Base-by-base conservation (phyloP, 768 basidiomycete species). In the Psilocybe subaeruginosa region DNA sequence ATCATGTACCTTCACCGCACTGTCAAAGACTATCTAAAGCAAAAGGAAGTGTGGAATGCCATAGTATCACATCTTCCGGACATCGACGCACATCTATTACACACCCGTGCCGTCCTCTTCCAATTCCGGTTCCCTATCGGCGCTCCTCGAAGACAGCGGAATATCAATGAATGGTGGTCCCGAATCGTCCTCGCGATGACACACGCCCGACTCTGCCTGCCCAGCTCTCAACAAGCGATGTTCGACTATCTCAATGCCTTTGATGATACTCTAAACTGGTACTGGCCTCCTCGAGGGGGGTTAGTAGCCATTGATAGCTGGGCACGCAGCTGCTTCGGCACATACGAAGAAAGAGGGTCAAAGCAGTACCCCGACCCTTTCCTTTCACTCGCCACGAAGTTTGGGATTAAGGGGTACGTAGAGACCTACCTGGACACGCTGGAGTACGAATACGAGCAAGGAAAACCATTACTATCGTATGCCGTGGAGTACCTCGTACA, bases 191-290 rank as follows among this genome's bases (percentile, higher is more conserved):
- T 62, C 5, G 43, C 56, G 3, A 57, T 62, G 60, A 62, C 60
- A 3, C 60, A 62, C 46, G 60, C 60, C 2, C 60, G 60, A 14
- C 37, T 29, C 31, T 45, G 49, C 23, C 33, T 43, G 2, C 39
- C 55, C 27, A 4, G 5, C n/a, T 57, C 60, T 2, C 56, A 57
- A 17, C 37, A 52, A 39, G 48, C 23, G 14, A 45, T 62, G 6
- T 62, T 62, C 31, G 60, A 62, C 29, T 43, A 56, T 41, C 60
- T 62, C 49, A 62, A 62, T 14, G 37, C 48, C 29, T 56, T 56
- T n/a, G 60, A 62, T 29, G 60, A 62, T n/a, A 62, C 60, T 6
- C 50, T 62, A 1, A 62, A 62, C 30, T 62, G 60, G 60, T 62
- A 62, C 33, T 62, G 54, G 49, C 60, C 60, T 1, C 60, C 60